phyloP scores from a whole-genome alignment of 202 grass and related monocot species.

The Carex sylvatica region DNA sequence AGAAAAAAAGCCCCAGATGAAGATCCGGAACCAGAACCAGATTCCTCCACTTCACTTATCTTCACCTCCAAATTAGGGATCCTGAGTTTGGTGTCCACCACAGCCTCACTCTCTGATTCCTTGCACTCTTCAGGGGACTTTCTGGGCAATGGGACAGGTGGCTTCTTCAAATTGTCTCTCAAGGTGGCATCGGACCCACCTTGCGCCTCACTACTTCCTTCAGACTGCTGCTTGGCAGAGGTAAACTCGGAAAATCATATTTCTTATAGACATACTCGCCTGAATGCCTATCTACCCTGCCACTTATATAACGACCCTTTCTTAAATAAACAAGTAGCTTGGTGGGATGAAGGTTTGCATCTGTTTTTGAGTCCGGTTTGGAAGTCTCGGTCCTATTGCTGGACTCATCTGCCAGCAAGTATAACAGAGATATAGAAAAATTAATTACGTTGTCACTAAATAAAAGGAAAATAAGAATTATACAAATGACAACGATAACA shows the following conservation, averaged over 20 bases:
- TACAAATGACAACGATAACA: too few species aligned
- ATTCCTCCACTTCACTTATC: neutral
- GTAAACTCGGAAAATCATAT: slow-evolving; percentile 20
- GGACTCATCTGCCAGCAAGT: neutral
- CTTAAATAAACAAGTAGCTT: neutral
- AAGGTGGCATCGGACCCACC: neutral
- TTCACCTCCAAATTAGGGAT: neutral
- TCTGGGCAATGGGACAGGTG: neutral
- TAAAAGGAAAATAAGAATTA: too few species aligned
- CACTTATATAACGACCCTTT: neutral
- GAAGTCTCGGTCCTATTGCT: neutral
- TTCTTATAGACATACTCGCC: slow-evolving; percentile 14
- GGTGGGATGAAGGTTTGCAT: neutral
- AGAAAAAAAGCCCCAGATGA: slow-evolving; percentile 5
- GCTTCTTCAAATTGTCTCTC: neutral
- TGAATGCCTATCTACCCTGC: neutral
- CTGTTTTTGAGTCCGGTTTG: neutral
- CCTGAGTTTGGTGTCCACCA: neutral
- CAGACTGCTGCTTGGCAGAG: neutral
- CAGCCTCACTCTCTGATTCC: neutral
- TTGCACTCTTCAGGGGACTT: neutral
- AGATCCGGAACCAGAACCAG: neutral
- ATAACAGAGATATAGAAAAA: too few species aligned
- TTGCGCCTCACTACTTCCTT: slow-evolving; percentile 1
- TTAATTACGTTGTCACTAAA: too few species aligned